Evolutionary conservation across 257 asterid species (phyloP).

Genomic region (Solanum appendiculatum): DNA sequence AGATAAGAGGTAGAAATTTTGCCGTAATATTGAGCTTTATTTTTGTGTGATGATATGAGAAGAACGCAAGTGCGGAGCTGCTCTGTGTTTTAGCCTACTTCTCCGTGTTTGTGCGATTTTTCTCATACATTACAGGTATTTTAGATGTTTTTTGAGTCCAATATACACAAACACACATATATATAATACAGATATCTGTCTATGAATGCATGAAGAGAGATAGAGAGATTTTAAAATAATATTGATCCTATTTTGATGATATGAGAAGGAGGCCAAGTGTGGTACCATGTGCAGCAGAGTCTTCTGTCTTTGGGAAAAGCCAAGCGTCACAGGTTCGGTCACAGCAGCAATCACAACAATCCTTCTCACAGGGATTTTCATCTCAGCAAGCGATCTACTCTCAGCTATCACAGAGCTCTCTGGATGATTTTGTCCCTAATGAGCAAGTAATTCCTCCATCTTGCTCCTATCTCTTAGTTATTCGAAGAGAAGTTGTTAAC

Average conservation of each 20-base stretch:
- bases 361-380: constrained; percentile 76
- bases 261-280: constrained; percentile 46
- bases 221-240: not conserved
- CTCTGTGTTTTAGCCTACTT: not conserved
- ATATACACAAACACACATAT: not conserved
- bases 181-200: not conserved
- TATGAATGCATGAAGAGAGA: not conserved
- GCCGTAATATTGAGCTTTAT: not conserved
- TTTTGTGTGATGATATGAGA: not conserved
- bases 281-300: constrained; percentile 38
- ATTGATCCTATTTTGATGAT: not conserved
- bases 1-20: not conserved
- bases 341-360: constrained; percentile 57
- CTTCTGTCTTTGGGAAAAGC: constrained; percentile 49
- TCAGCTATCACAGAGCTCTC: constrained; percentile 79
- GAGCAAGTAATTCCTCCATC: constrained; percentile 35
- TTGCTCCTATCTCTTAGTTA: not conserved
- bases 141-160: not conserved
- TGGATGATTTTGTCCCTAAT: constrained; percentile 52
- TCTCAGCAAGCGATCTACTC: constrained; percentile 81
- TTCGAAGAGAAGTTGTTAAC: not conserved
- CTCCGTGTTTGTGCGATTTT: not conserved
- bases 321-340: constrained; percentile 39
- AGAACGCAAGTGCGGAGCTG: not conserved
- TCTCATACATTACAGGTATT: not conserved